Evolutionary conservation across 2,329 filamentous ascomycete genomes (phyloP).

Genomic region (Ceratocystis lukuohia): DNA sequence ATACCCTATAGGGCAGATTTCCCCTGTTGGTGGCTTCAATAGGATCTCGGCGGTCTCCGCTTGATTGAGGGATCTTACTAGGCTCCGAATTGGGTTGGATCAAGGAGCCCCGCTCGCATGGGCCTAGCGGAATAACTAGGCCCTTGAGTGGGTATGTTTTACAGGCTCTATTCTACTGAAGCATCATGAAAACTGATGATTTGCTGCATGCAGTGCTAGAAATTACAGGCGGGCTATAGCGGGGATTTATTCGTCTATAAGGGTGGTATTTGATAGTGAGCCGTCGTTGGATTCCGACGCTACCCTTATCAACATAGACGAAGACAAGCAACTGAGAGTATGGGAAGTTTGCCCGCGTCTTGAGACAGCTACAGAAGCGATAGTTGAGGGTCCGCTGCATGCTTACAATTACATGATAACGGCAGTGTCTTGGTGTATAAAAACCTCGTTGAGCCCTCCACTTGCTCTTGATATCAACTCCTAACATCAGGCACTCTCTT

Average conservation of each 20-base stretch:
- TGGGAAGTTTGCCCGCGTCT: not conserved
- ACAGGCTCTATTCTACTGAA: not conserved
- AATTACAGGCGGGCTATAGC: not conserved
- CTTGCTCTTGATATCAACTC: not conserved
- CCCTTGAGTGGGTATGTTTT: not conserved
- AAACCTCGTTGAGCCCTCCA: not conserved
- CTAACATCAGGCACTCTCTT: not conserved
- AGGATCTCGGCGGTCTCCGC: conserved; percentile 7
- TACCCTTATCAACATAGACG: not conserved
- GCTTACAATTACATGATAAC: not conserved
- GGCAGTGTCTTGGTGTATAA: not conserved
- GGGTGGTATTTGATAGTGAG: not conserved
- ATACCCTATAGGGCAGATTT: not conserved
- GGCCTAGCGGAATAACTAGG: not conserved
- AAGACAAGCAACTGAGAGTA: not conserved
- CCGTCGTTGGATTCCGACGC: not conserved
- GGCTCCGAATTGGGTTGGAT: not conserved
- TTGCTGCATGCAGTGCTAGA: no score
- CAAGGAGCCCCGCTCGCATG: not conserved
- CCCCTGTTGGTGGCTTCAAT: not conserved
- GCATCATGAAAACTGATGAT: no score
- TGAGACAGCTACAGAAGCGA: not conserved
- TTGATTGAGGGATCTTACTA: not conserved
- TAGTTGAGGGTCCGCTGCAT: not conserved
- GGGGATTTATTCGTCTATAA: not conserved